Evolutionary conservation across 2,329 filamentous ascomycete species (phyloP).

Genomic region (Elsinoe batatas): DNA sequence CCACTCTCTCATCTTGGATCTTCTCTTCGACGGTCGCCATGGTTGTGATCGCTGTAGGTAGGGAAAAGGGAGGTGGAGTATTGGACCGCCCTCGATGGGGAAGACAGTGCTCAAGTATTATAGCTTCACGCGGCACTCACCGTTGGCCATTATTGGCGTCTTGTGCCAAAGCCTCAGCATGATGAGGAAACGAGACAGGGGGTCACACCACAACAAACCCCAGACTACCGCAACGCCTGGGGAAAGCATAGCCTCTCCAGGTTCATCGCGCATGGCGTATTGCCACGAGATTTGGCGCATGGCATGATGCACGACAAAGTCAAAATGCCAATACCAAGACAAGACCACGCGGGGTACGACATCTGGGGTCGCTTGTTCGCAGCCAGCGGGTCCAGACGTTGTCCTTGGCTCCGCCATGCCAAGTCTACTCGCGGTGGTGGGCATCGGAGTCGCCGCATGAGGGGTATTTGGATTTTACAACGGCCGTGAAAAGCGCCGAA

Average conservation of each 20-base stretch:
- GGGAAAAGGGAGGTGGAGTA: too few species aligned
- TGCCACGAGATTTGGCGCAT: background rate
- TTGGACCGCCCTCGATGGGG: background rate
- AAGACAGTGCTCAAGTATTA: background rate
- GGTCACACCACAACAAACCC: background rate
- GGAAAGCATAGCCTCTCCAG: background rate
- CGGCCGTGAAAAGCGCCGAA: too few species aligned
- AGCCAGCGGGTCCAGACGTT: too few species aligned
- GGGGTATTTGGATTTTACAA: too few species aligned
- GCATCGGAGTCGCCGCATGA: too few species aligned
- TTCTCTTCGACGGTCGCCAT: background rate
- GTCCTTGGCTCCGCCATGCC: too few species aligned
- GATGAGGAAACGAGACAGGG: background rate
- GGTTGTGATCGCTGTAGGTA: background rate
- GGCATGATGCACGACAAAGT: background rate
- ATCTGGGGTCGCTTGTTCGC: background rate
- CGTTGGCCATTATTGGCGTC: background rate
- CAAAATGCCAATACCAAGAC: background rate
- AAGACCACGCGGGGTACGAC: background rate
- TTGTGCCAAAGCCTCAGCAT: background rate
- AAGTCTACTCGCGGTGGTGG: too few species aligned
- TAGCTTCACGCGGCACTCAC: background rate
- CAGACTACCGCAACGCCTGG: background rate
- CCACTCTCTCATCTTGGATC: background rate
- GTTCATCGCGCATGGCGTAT: background rate